Percentiles rank a stretch among this genome's conserved stretches.
Evolutionary conservation across 2,329 filamentous ascomycete species (phyloP).

Genomic region (Leptographium radiaticola): DNA sequence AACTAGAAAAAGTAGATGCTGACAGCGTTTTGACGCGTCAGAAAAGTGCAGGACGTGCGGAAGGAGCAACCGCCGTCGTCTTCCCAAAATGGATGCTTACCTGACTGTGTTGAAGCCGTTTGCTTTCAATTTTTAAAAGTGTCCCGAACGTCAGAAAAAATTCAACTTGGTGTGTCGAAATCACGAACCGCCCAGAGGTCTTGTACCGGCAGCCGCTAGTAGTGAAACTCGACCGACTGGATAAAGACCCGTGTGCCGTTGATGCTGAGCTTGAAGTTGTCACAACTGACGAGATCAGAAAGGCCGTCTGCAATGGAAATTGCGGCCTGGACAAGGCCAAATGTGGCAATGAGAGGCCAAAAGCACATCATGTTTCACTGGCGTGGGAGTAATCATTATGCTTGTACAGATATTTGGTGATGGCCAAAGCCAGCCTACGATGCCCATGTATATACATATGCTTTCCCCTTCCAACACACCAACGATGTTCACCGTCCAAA

Average conservation of each 20-base stretch:
- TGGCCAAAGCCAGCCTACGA: too few relatives aligned
- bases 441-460: too few relatives aligned
- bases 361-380: not conserved
- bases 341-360: not conserved
- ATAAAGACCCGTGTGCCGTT: slow-evolving; percentile 35
- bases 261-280: slow-evolving; percentile 34
- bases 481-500: too few relatives aligned
- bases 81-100: slow-evolving; percentile 5
- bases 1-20: slow-evolving; percentile 37
- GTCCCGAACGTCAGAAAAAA: slow-evolving; percentile 10
- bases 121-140: slow-evolving; percentile 69
- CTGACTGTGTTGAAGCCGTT: slow-evolving; percentile 62
- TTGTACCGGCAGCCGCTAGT: slow-evolving; percentile 37
- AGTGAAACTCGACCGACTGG: slow-evolving; percentile 38
- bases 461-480: too few relatives aligned
- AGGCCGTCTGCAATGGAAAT: slow-evolving; percentile 20
- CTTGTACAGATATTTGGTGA: too few relatives aligned
- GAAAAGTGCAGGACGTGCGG: not conserved
- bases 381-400: too few relatives aligned
- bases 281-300: slow-evolving; percentile 34
- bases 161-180: not conserved
- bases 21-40: not conserved
- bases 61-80: not conserved
- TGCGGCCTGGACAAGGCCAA: slow-evolving; percentile 17
- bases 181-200: slow-evolving; percentile 30